Conservation (phyloP, 2,329 filamentous ascomycete genomes). For the Lachnellula cervina region DNA sequence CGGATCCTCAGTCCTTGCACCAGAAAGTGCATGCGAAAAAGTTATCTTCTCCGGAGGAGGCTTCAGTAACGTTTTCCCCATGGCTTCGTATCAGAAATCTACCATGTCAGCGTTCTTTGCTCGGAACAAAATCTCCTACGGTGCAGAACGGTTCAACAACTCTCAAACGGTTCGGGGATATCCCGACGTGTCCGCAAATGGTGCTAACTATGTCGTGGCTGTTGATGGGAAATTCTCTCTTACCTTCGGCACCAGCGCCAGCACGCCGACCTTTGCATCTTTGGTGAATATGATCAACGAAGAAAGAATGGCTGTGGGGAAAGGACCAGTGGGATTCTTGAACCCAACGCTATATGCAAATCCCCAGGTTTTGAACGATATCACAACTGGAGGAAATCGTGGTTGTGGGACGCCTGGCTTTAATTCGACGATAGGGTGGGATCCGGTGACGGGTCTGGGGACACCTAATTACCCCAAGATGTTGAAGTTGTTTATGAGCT, state of each 20-base stretch:
- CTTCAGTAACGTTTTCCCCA: constrained; percentile 53
- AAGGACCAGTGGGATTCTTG: constrained; percentile 35
- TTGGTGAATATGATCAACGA: constrained; percentile 42
- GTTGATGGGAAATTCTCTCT: constrained; percentile 40
- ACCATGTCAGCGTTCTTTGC: constrained; percentile 26
- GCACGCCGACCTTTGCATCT: constrained; percentile 36
- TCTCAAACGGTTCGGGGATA: constrained; percentile 40
- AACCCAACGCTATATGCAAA: constrained; percentile 32
- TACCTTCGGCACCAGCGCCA: constrained; percentile 47
- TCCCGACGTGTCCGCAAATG: constrained; percentile 44
- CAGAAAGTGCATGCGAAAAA: constrained; percentile 43
- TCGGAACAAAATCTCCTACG: constrained; percentile 23
- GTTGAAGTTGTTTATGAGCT: constrained; percentile 24
- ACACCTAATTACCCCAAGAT: constrained; percentile 28
- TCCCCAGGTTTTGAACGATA: constrained; percentile 30
- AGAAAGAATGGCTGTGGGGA: constrained; percentile 32
- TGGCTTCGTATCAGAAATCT: constrained; percentile 43
- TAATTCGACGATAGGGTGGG: constrained; percentile 30
- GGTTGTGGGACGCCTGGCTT: constrained; percentile 33
- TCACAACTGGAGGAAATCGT: constrained; percentile 29
- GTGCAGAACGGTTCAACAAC: constrained; percentile 43
- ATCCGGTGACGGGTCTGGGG: constrained; percentile 33
- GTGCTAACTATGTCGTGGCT: constrained; percentile 41
- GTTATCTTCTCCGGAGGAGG: constrained; percentile 72
- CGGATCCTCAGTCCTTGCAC: constrained; percentile 27